Conservation (phyloP, 2,329 filamentous ascomycete species). For the Penicillium sp. region DNA sequence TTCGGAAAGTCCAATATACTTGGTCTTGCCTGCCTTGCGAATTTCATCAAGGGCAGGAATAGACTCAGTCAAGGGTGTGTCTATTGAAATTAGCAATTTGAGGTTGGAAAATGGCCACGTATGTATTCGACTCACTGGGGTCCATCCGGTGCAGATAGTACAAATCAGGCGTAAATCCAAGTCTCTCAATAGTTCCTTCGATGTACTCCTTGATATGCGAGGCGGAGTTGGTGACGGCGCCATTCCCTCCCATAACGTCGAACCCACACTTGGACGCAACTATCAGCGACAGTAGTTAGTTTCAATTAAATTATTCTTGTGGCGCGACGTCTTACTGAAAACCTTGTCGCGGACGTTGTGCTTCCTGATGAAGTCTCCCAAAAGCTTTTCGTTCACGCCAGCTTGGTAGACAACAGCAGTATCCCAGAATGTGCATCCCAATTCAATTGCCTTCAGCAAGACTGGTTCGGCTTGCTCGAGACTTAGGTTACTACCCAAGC, state of each 20-base stretch:
- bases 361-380: too few relatives aligned
- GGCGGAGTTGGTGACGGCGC: constrained; percentile 47
- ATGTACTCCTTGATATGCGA: constrained; percentile 51
- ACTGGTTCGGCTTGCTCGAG: too few relatives aligned
- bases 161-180: constrained; percentile 50
- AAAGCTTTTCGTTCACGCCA: too few relatives aligned
- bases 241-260: constrained; percentile 35
- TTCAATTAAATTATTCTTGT: neutral
- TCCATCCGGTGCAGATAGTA: constrained; percentile 33
- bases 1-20: constrained; percentile 52
- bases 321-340: too few relatives aligned
- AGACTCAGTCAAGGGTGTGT: constrained; percentile 50
- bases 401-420: too few relatives aligned
- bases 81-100: constrained; percentile 14
- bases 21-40: constrained; percentile 49
- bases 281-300: constrained; percentile 14
- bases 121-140: constrained; percentile 36
- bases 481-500: too few relatives aligned
- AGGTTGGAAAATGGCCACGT: too few relatives aligned
- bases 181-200: constrained; percentile 51
- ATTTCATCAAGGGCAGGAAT: constrained; percentile 50
- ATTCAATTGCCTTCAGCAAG: too few relatives aligned
- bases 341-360: too few relatives aligned
- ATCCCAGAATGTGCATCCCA: too few relatives aligned
- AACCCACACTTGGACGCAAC: constrained; percentile 54